Conservation (phyloP, 2,329 filamentous ascomycete genomes). For the Didymella glomerata region DNA sequence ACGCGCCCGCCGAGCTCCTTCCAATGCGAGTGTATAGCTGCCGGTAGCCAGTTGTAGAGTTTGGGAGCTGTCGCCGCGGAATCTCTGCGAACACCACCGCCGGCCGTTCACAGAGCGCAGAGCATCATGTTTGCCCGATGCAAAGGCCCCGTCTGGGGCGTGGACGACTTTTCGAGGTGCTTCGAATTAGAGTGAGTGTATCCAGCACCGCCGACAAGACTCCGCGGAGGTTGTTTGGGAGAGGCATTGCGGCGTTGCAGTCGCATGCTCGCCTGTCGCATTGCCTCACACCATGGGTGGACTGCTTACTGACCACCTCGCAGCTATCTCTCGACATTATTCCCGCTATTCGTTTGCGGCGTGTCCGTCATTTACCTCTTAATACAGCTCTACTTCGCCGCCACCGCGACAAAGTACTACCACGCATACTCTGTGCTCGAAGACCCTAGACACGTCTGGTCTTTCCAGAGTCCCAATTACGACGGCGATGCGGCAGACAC, state of each 20-base stretch:
- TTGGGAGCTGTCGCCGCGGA: slow-evolving; percentile 27
- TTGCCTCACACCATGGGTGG: background rate
- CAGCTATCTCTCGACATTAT: slow-evolving; percentile 80
- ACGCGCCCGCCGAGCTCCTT: slow-evolving; percentile 12
- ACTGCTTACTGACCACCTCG: slow-evolving; percentile 24
- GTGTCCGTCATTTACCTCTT: slow-evolving; percentile 74
- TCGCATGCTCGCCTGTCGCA: slow-evolving; percentile 6
- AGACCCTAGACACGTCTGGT: slow-evolving; percentile 54
- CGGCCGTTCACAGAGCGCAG: slow-evolving; percentile 21
- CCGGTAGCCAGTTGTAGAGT: slow-evolving; percentile 32
- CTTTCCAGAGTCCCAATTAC: slow-evolving; percentile 41
- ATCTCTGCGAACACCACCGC: slow-evolving; percentile 24
- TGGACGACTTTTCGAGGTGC: slow-evolving; percentile 69
- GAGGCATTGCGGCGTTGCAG: background rate
- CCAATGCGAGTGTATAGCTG: slow-evolving; percentile 27
- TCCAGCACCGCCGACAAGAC: background rate
- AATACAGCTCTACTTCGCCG: slow-evolving; percentile 64
- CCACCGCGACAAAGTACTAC: slow-evolving; percentile 61
- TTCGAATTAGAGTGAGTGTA: slow-evolving; percentile 71
- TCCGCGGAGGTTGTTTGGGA: background rate
- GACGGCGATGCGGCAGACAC: slow-evolving; percentile 53
- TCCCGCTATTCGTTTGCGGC: slow-evolving; percentile 76
- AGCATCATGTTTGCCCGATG: slow-evolving; percentile 64
- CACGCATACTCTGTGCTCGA: slow-evolving; percentile 67
- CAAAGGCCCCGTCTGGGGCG: slow-evolving; percentile 65